Conservation (phyloP, 192 early-diverging fungal species). For the Coemansia sp. region DNA sequence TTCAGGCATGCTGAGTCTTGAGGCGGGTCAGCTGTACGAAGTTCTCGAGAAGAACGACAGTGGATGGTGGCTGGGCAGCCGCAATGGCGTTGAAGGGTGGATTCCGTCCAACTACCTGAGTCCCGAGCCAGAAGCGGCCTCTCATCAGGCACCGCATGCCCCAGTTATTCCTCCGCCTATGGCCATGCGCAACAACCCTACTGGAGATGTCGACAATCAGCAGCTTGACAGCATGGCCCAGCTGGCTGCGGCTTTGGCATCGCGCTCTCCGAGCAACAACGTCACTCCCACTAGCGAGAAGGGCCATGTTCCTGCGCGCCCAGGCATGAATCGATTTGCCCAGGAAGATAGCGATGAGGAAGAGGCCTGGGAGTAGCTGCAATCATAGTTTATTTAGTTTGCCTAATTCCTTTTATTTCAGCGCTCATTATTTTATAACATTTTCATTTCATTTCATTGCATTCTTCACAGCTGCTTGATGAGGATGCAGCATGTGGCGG, state of each 20-base stretch:
- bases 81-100: slow-evolving; percentile 68
- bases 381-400: not conserved
- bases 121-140: slow-evolving; percentile 59
- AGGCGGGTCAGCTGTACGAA: slow-evolving; percentile 66
- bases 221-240: slow-evolving; percentile 43
- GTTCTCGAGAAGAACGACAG: slow-evolving; percentile 65
- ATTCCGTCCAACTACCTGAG: slow-evolving; percentile 78
- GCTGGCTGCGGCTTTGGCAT: slow-evolving; percentile 49
- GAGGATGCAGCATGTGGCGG: too few species aligned
- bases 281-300: slow-evolving; percentile 12
- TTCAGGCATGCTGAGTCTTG: slow-evolving; percentile 65
- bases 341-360: slow-evolving; percentile 53
- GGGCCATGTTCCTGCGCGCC: slow-evolving; percentile 29
- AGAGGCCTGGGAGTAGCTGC: slow-evolving; percentile 28
- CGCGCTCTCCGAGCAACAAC: slow-evolving; percentile 30
- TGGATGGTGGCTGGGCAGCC: slow-evolving; percentile 58
- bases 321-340: slow-evolving; percentile 42
- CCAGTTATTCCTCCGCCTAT: slow-evolving; percentile 31
- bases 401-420: not conserved
- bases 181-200: slow-evolving; percentile 25
- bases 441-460: not conserved
- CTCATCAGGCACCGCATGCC: slow-evolving; percentile 10
- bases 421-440: not conserved
- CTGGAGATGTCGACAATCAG: slow-evolving; percentile 1
- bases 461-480: too few species aligned